Evolutionary conservation across 768 basidiomycete species (phyloP), one percentile per base, ranked within the genome.

Genomic region (Termitomyces sp.): DNA sequence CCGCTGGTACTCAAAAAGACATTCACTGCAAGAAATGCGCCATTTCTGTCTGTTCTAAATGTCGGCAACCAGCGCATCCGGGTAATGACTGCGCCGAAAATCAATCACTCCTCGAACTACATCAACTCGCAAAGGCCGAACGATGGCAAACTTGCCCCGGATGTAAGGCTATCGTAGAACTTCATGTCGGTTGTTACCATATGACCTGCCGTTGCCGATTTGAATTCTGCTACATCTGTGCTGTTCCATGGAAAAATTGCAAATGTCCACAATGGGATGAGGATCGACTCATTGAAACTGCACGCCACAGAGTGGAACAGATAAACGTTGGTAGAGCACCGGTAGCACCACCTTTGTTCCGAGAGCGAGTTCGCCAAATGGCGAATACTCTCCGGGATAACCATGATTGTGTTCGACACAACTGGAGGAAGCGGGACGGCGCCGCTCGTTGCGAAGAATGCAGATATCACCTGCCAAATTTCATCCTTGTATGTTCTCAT

Each of bases 161-260:
- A 5, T 89, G 87, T 66, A 66, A 76, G 5, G 72, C 77, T 15
- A 76, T 88, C 52, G 77, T 88, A 43, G 87, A 89, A 63, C 76
- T 86, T 15, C 67, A 72, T 17, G 66, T 75, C 5, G 87, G 87
- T 0, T 88, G 87, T 62, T 85, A 81, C 68, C 87, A 89, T 53
- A 87, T 89, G 73, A 86, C 80, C 14, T 89, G 87, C 62, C 76
- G 79, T 25, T 87, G 86, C 67, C 70, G 76, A 6, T 73, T 77
- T 0, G 68, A 89, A 64, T 88, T 89, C 69, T 89, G 87, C 66
- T 88, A 90, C 67, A 53, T 85, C 9, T 91, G 89, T 67, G 83
- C 83, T 0, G 79, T 69, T 34, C 74, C 62, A 10, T 91, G 88
- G 88, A 88, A 85, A 72, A 78, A 72, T 0, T 92, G 89, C 59